phyloP scores from a whole-genome alignment of 1,139 yeast genomes.

The Candida glucosophila region DNA sequence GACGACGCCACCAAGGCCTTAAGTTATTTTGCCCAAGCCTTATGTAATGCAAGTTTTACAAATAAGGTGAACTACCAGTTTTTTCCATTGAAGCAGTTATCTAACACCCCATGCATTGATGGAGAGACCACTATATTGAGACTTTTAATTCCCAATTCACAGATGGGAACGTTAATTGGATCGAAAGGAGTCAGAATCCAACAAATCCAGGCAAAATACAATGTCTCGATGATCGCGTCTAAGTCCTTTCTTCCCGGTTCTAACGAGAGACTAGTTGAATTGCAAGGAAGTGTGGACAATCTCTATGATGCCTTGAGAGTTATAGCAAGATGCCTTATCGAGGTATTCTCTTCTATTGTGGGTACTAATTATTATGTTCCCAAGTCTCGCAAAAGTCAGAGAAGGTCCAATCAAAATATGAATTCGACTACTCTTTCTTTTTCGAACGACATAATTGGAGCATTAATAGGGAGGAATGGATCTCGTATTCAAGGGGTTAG shows the following conservation, averaged over 20 bases:
- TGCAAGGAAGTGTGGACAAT: conserved; percentile 71
- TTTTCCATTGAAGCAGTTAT: conserved; percentile 56
- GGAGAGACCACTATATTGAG: conserved; percentile 55
- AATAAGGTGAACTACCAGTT: conserved; percentile 34
- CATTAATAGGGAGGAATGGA: conserved; percentile 83
- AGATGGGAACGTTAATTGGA: conserved; percentile 88
- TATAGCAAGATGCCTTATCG: conserved; percentile 66
- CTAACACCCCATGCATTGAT: conserved; percentile 40
- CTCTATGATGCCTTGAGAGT: conserved; percentile 52
- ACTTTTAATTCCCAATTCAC: conserved; percentile 73
- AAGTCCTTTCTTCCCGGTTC: conserved; percentile 79
- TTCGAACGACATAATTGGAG: conserved; percentile 84
- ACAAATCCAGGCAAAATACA: conserved; percentile 60
- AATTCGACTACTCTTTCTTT: conserved; percentile 38
- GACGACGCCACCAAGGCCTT: conserved; percentile 68
- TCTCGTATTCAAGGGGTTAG: conserved; percentile 82
- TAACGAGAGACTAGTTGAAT: conserved; percentile 80
- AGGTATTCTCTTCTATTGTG: conserved; percentile 59
- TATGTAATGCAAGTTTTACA: conserved; percentile 29
- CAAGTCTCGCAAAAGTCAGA: conserved; percentile 15
- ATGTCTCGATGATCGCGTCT: conserved; percentile 80
- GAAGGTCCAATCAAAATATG: conserved; percentile 4
- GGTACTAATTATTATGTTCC: conserved; percentile 65
- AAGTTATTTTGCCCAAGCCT: conserved; percentile 62
- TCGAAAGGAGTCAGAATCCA: conserved; percentile 78